Evolutionary conservation across 2,329 filamentous ascomycete genomes (phyloP).

Genomic region (Sporothrix humicola): DNA sequence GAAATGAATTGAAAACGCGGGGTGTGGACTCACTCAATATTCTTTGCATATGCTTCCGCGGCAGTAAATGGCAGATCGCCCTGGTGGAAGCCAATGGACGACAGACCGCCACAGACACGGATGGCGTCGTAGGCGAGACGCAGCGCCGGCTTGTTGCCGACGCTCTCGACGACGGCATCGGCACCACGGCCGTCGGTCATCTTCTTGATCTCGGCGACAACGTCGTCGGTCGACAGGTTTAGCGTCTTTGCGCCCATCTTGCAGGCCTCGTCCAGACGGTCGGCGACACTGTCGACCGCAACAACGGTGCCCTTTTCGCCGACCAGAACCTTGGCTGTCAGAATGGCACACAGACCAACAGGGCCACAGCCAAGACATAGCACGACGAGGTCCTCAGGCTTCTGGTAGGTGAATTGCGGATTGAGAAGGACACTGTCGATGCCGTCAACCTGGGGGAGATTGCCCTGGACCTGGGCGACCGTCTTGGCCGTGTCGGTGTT

Average conservation of each 20-base stretch:
- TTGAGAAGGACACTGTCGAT: conserved; percentile 10
- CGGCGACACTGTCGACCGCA: conserved; percentile 31
- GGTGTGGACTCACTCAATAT: conserved; percentile 49
- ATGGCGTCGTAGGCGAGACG: conserved; percentile 33
- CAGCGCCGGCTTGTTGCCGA: conserved; percentile 33
- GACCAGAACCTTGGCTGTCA: conserved; percentile 30
- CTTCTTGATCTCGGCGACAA: conserved; percentile 27
- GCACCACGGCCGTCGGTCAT: conserved; percentile 27
- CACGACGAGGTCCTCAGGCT: conserved; percentile 17
- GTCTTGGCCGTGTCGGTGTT: conserved; percentile 16
- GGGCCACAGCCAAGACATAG: conserved; percentile 32
- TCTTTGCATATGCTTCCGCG: conserved; percentile 23
- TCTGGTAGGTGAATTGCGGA: conserved; percentile 8
- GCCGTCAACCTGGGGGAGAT: background rate
- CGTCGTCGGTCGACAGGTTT: conserved; percentile 29
- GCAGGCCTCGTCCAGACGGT: conserved; percentile 29
- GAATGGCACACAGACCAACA: conserved; percentile 30
- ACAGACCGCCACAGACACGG: conserved; percentile 31
- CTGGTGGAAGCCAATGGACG: conserved; percentile 36
- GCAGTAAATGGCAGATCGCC: conserved; percentile 32
- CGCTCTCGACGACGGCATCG: conserved; percentile 32
- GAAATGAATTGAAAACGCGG: background rate
- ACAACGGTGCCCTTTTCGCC: conserved; percentile 21
- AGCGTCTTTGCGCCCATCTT: conserved; percentile 30
- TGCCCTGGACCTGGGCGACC: background rate